Base-by-base conservation (phyloP, 164 flowering plant species). In the Echeveria elegans region DNA sequence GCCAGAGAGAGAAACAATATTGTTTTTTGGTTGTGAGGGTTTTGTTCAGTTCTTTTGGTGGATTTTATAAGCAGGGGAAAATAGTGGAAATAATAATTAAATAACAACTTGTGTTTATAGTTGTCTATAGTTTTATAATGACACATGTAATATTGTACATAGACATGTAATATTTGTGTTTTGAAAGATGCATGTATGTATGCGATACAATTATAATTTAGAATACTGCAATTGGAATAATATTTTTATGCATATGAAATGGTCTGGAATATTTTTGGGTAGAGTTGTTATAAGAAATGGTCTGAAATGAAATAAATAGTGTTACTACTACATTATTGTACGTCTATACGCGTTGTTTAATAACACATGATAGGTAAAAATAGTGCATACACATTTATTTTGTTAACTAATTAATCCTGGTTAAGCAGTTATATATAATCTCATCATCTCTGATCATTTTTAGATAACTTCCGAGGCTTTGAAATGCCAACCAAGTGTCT, bases 131-230 rank as follows among this genome's bases (percentile, higher is more conserved):
- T 53, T 53, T n/a, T n/a, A n/a, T 26, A 53, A 8, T 53, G 26
- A 53, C 60, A 53, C 60, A 53, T 53, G 60, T 53, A 53, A 53
- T 53, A 53, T 52, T 23, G 29, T 52, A 52, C 29, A 6, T 52
- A 52, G 2, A 23, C 59, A 52, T 52, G 59, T 28, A 52, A 16
- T 16, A 10, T 53, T 53, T 2, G 31, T 53, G 56, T 5, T 47
- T 47, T 47, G 53, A 18, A 5, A 47, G 53, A 5, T 47, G 53
- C 53, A 45, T 45, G n/a, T 45, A n/a, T 45, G 18, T 18, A 5
- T 45, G 50, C 4, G 37, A 34, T 45, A 45, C 16, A 45, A 18
- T 45, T 18, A 45, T n/a, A n/a, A n/a, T n/a, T n/a, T n/a, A n/a
- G n/a, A n/a, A n/a, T n/a, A n/a, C n/a, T n/a, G n/a, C n/a, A n/a